Percentiles rank a stretch among this genome's conserved stretches.
Evolutionary conservation across 495 filamentous ascomycete genomes (phyloP).

Genomic region (Aspergillus ostianus): DNA sequence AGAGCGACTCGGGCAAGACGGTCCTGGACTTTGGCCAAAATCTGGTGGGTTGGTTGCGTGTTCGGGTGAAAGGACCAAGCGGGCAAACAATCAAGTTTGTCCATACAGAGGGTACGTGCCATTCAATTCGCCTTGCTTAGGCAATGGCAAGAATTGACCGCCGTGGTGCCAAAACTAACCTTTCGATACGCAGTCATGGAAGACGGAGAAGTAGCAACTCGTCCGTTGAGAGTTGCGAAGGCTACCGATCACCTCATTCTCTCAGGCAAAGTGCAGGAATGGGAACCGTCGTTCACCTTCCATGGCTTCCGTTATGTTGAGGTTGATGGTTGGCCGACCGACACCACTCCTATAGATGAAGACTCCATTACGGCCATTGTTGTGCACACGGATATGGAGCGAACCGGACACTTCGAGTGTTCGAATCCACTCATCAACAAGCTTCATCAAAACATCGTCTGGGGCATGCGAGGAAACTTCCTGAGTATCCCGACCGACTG

Average conservation of each 20-base stretch:
- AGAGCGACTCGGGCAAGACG: slow-evolving; percentile 37
- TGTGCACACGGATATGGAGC: slow-evolving; percentile 50
- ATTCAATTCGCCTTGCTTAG: background rate
- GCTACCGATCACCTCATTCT: slow-evolving; percentile 1
- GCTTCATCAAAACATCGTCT: slow-evolving; percentile 48
- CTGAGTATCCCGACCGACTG: slow-evolving; percentile 54
- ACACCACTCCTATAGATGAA: slow-evolving; percentile 14
- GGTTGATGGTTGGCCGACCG: slow-evolving; percentile 42
- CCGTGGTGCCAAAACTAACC: background rate
- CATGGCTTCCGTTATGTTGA: slow-evolving; percentile 55
- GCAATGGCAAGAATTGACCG: no score
- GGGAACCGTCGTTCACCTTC: slow-evolving; percentile 46
- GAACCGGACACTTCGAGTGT: slow-evolving; percentile 46
- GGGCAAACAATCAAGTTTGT: slow-evolving; percentile 10
- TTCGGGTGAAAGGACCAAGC: slow-evolving; percentile 6
- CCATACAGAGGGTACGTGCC: slow-evolving; percentile 13
- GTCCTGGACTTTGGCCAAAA: slow-evolving; percentile 19
- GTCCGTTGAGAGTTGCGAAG: slow-evolving; percentile 8
- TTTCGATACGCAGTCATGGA: slow-evolving; percentile 11
- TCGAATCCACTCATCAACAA: slow-evolving; percentile 48
- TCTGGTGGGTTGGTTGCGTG: slow-evolving; percentile 11
- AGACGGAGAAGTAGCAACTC: slow-evolving; percentile 15
- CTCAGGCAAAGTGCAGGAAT: background rate
- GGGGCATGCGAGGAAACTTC: slow-evolving; percentile 57
- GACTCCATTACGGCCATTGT: slow-evolving; percentile 44